Conservation (phyloP, 2,329 filamentous ascomycete genomes). For the Neodidymelliopsis sp. region DNA sequence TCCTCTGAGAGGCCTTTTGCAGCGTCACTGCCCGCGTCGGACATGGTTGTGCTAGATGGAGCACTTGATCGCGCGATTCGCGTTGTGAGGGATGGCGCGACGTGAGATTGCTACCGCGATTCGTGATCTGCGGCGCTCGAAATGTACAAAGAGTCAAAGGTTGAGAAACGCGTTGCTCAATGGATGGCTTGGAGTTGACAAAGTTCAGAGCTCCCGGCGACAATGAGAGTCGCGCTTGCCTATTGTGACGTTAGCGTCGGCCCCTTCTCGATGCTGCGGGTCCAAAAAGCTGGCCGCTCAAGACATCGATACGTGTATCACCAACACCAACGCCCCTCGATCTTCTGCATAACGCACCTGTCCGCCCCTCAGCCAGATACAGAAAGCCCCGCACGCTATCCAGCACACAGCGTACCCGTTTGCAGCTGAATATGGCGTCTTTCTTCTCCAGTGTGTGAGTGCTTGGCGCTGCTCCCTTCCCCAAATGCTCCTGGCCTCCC, state of each 20-base stretch:
- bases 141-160: not conserved
- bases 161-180: slow-evolving; percentile 16
- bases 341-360: slow-evolving; percentile 33
- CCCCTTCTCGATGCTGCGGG: slow-evolving; percentile 42
- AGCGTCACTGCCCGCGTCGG: slow-evolving; percentile 34
- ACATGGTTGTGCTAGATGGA: slow-evolving; percentile 41
- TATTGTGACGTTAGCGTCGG: slow-evolving; percentile 28
- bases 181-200: slow-evolving; percentile 21
- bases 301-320: slow-evolving; percentile 39
- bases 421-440: slow-evolving; percentile 44
- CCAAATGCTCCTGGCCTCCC: slow-evolving; percentile 33
- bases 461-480: slow-evolving; percentile 44
- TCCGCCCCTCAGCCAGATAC: slow-evolving; percentile 17
- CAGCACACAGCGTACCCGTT: slow-evolving; percentile 15
- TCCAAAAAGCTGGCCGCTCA: slow-evolving; percentile 34
- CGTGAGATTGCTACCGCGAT: slow-evolving; percentile 3
- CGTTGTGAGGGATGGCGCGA: not conserved
- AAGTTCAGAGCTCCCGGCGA: slow-evolving; percentile 33
- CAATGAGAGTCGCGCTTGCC: slow-evolving; percentile 27
- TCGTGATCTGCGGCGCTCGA: not conserved
- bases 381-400: slow-evolving; percentile 9
- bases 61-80: slow-evolving; percentile 10
- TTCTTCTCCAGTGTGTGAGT: slow-evolving; percentile 55
- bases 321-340: slow-evolving; percentile 32
- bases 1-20: slow-evolving; percentile 42